Conservation (phyloP, 768 basidiomycete species). For the Lentinus brumalis region DNA sequence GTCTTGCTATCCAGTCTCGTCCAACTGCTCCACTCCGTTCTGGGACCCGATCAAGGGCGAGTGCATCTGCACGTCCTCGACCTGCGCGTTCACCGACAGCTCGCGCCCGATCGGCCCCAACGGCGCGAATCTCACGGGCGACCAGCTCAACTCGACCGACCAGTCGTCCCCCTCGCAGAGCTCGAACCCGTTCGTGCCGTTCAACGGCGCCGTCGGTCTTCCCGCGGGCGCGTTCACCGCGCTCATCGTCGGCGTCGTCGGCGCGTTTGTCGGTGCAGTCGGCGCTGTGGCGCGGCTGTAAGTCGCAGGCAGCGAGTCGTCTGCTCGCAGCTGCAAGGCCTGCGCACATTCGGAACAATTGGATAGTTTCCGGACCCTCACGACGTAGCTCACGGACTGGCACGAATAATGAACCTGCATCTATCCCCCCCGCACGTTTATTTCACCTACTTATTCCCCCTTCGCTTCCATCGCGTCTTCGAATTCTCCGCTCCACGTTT, state of each 20-base stretch:
- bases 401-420: too few species aligned
- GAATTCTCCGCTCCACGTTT: too few species aligned
- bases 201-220: constrained; percentile 40
- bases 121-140: constrained; percentile 69
- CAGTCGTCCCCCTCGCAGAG: constrained; percentile 29
- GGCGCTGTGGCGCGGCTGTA: constrained; percentile 23
- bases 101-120: constrained; percentile 72
- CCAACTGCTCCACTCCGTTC: constrained; percentile 76
- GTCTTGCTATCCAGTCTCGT: constrained; percentile 47
- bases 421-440: too few species aligned
- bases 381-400: too few species aligned
- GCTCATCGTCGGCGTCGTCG: constrained; percentile 38
- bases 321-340: not conserved
- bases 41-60: constrained; percentile 74
- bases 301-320: not conserved
- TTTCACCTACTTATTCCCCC: too few species aligned
- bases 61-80: constrained; percentile 59
- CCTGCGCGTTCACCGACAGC: constrained; percentile 65
- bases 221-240: constrained; percentile 36
- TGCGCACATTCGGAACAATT: too few species aligned
- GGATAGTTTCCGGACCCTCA: too few species aligned
- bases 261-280: constrained; percentile 38
- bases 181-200: constrained; percentile 46
- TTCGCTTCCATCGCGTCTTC: too few species aligned
- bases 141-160: constrained; percentile 46